Base-by-base conservation (phyloP, 257 asterid species). In the Oldenlandia corymbosa region DNA sequence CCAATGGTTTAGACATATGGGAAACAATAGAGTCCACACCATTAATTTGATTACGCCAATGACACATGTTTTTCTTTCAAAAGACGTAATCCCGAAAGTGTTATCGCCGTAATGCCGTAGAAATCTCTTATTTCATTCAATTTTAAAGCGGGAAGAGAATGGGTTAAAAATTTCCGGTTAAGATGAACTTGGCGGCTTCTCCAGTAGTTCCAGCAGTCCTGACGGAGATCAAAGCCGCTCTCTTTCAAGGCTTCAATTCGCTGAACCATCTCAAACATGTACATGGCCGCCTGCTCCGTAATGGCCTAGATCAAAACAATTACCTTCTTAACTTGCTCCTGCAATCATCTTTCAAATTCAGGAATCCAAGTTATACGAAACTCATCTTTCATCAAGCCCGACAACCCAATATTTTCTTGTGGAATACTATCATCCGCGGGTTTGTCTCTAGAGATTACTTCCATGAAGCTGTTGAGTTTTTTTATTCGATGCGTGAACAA, bases 381-480 rank as follows among this genome's bases (percentile, higher is more conserved):
- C 73, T 71, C 50, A 21, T 75, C 30, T 76, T 79, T 55, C 39
- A 24, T 69, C 74, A 65, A 52, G 55, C 75, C 56, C 58, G 28
- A 30, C 62, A 62, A 20, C 84, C 84, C 42, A 79, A 76, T 63
- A 64, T 76, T 47, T 76, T 73, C 50, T 31, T 75, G 10, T 79
- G 77, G 75, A 79, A 79, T 65, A 76, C 84, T 10, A 58, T 72
- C 56, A 70, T 79, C 6, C 77, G 77, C 28, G 84, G 84, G 20
- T 62, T 79, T 5, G 79, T 79, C 42, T 66, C 71, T 30, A 63
- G 73, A 64, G 70, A 76, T 17, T 64, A 72, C 57, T 76, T 74
- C 54, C 24, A 21, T 7, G 72, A 66, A 32, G 64, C 79, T 24
- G 68, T 70, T 57, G 55, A 59, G 0, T 71, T 32, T 50, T 79